These are phyloP conservation scores for Coccinonectria pachysandricola DNA, from an alignment of 2,329 filamentous ascomycete species.

Conservation along the genomic window DNA sequence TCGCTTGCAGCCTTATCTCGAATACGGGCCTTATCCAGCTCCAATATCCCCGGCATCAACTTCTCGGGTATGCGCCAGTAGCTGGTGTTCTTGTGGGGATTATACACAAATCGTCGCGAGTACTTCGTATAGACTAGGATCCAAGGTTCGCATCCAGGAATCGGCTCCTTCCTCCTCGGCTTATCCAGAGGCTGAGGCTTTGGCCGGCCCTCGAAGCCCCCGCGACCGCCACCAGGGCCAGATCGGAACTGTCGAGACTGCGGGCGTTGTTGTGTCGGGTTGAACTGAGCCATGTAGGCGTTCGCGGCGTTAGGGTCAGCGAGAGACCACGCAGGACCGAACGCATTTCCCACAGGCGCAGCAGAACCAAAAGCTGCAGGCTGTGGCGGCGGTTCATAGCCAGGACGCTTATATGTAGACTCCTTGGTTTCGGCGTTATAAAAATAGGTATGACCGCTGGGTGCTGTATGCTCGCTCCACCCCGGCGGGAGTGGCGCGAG, in stretches of 20 bases:
- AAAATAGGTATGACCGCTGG: slow-evolving; percentile 79
- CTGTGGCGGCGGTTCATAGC: slow-evolving; percentile 16
- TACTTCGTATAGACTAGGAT: slow-evolving; percentile 87
- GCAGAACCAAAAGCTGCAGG: slow-evolving; percentile 21
- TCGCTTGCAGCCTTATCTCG: slow-evolving; percentile 39
- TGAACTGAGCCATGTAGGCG: slow-evolving; percentile 48
- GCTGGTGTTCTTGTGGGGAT: slow-evolving; percentile 74
- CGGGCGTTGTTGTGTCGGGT: slow-evolving; percentile 29
- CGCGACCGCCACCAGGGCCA: slow-evolving; percentile 27
- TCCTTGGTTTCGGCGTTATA: slow-evolving; percentile 74
- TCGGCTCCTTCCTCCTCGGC: slow-evolving; percentile 67
- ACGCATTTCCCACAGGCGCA: slow-evolving; percentile 17
- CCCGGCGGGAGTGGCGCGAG: slow-evolving; percentile 59
- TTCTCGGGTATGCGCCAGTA: slow-evolving; percentile 92
- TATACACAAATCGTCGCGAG: slow-evolving; percentile 82
- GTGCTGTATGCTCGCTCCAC: slow-evolving; percentile 91
- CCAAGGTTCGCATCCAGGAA: slow-evolving; percentile 81
- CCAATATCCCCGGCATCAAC: slow-evolving; percentile 66
- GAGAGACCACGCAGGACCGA: slow-evolving; percentile 29
- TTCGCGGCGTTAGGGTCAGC: slow-evolving; percentile 48
- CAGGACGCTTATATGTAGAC: slow-evolving; percentile 79
- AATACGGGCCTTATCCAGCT: slow-evolving; percentile 63
- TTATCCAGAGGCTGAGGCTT: slow-evolving; percentile 64
- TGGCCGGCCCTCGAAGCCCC: slow-evolving; percentile 47
- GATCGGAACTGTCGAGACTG: slow-evolving; percentile 20